Base-by-base conservation (phyloP, 306 rosid species). In the Geum urbanum region DNA sequence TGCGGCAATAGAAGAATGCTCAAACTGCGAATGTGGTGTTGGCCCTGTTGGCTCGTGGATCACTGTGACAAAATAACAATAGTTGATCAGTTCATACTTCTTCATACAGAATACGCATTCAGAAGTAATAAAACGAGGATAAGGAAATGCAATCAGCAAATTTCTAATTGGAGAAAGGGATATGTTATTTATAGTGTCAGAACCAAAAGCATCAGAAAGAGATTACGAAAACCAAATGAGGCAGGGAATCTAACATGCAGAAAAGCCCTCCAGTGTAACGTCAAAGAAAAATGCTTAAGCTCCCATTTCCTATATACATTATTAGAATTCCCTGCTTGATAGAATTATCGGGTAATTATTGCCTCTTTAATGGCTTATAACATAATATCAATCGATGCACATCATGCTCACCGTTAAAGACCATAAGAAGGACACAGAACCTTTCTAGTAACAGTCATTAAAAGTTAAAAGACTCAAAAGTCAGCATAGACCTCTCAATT, bases 1-100 rank as follows among this genome's bases (percentile, higher is more conserved):
- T 13, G 98, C 98, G 0, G 98, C 89, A 44, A 92, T 57, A 16
- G 98, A 92, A 4, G 98, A 90, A 74, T 92, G 98, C 68, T 92
- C 98, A 62, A 76, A 92, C 53, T 90, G 94, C 13, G 98, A 92
- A 56, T 78, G 20, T 19, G 82, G 87, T 9, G 90, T 88, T 77
- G 98, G 98, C 18, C 98, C 98, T 24, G 70, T 86, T 7, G 98
- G 86, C 76, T 74, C 89, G 76, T 84, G 94, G 75, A 92, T 88
- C 81, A 90, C 97, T 92, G 86, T 83, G 76, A 66, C 11, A 71
- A 56, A 65, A 71, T 32, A 56, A 12, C 16, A 60, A 46, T 55
- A 59, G 52, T 53, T 57, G 80, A 68, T 37, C 62, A 63, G 46
- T 24, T 24, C 27, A 24, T 24, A 0, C 27, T 24, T 19, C 43